Evolutionary conservation across 2,329 filamentous ascomycete species (phyloP), one percentile per base, ranked within the genome.

Genomic region (Didymella pomorum): DNA sequence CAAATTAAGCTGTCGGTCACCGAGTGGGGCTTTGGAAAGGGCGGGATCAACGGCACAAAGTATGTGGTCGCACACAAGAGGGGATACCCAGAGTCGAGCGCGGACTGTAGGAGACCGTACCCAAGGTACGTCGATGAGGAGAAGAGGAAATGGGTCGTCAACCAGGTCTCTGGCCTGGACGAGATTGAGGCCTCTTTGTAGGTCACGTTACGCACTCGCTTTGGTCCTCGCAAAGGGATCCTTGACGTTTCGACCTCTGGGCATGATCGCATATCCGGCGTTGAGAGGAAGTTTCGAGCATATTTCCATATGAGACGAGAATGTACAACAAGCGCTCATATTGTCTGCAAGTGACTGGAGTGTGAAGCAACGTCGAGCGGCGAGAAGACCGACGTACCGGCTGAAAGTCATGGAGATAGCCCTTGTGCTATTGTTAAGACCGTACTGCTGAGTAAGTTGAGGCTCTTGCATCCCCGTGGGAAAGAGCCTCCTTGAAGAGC

Each of bases 1-100:
- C 84, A 86, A 70, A 74, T 82, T 49, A 78, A 82, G 71, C 75
- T 86, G 35, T 82, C 80, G 7, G 75, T 80, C 65, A 79, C 80
- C 56, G 84, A 86, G 76, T 84, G 81, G 79, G 84, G 82, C 1
- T 84, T 87, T 52, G 83, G 75, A 26, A 85, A 84, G 69, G 82
- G 82, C 3, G 84, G 83, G n/a, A 85, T 87, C 69, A 86, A 86
- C 65, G 84, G 85, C 10, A 86, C 82, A 8, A 87, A 87, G 70
- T 86, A 82, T 79, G 79, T 85, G n/a, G 83, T 86, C 33, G 82
- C 81, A 35, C 81, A 85, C 67, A 70, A 82, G 25, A 75, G 76
- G 18, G 83, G 82, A n/a, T 87, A 87, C 65, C 79, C 83, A 1
- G 69, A 80, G 29, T 74, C 76, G 16, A 84, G 80, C 67, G 78